phyloP scores from a whole-genome alignment of 129 eudicot genomes.

The Saposhnikovia divaricata region DNA sequence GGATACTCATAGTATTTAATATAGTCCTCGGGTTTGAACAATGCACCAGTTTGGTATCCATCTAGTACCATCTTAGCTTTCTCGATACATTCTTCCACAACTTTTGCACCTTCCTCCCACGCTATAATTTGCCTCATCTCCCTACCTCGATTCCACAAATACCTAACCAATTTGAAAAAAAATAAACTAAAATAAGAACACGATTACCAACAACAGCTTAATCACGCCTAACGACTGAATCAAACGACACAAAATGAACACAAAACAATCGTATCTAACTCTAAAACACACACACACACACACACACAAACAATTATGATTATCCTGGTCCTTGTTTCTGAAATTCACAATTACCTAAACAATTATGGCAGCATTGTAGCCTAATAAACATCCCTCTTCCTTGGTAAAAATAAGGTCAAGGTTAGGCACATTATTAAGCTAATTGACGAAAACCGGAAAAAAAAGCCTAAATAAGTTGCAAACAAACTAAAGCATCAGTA shows the following conservation, averaged over 20 bases:
- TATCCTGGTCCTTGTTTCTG: no score
- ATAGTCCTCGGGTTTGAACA: conserved; percentile 42
- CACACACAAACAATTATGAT: background rate
- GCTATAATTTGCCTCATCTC: conserved; percentile 24
- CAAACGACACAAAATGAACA: background rate
- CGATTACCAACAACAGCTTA: no score
- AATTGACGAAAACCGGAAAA: no score
- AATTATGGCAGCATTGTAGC: no score
- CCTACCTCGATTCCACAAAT: background rate
- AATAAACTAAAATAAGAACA: background rate
- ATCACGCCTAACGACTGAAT: no score
- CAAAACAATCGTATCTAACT: background rate
- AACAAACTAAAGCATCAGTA: no score
- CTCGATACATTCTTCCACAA: conserved; percentile 33
- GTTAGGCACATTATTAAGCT: no score
- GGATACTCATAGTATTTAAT: conserved; percentile 54
- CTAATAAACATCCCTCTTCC: no score
- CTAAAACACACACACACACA: background rate
- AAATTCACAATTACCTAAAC: no score
- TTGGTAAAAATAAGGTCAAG: no score
- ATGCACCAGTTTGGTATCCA: conserved; percentile 28
- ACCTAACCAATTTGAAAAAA: background rate
- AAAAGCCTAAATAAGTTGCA: no score
- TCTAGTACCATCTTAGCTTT: conserved; percentile 42
- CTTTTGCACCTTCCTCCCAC: conserved; percentile 29